Base-by-base conservation (phyloP, 2,329 filamentous ascomycete species). In the Aspergillus sp. region DNA sequence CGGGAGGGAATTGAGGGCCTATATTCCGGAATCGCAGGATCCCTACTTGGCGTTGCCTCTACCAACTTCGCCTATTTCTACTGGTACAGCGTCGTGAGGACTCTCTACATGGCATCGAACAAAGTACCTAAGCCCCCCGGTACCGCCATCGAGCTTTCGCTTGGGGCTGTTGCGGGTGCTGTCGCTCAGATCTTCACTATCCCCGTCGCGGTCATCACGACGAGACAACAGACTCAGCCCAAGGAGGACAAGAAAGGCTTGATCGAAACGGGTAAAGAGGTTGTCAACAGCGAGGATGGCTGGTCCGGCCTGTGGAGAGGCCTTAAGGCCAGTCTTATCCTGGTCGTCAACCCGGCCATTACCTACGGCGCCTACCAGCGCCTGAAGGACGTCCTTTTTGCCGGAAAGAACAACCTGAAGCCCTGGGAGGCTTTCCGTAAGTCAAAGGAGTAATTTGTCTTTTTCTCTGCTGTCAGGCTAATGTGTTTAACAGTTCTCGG, bases 31-130 rank as follows among this genome's bases (percentile, higher is more conserved):
- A 93, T 99, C 75, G 84, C 87, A 61, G 93, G 94, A 54, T 87
- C 93, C 4, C 82, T 99, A 18, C 80, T 98, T 54, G 95, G 95
- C 56, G 95, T 99, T 39, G 94, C 92, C 1, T 97, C 93, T 26
- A 98, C 94, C 55, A 99, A 99, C 77, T 99, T 99, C 74, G 95
- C 95, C 70, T 99, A 99, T 80, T 99, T 99, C 76, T 99, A 99
- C 81, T 98, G 94, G 93, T 98, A 98, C 76, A 94, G 92, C 5
- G 80, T 95, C 29, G 91, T 97, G 32, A 87, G 95, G 63, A 87
- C 87, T 16, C 77, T 96, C 20, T 98, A 98, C 75, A 78, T 91
- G 65, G 78, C 80, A 18, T 83, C 82, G 24, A 79, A 78, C 66
- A 85, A 84, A 65, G 80, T 85, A 46, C 75, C 83, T 62, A 85